A percentile compares a stretch with the other conserved stretches of the same genome.
Conservation (phyloP, 2,329 filamentous ascomycete genomes). For the Stagonosporopsis tanaceti region DNA sequence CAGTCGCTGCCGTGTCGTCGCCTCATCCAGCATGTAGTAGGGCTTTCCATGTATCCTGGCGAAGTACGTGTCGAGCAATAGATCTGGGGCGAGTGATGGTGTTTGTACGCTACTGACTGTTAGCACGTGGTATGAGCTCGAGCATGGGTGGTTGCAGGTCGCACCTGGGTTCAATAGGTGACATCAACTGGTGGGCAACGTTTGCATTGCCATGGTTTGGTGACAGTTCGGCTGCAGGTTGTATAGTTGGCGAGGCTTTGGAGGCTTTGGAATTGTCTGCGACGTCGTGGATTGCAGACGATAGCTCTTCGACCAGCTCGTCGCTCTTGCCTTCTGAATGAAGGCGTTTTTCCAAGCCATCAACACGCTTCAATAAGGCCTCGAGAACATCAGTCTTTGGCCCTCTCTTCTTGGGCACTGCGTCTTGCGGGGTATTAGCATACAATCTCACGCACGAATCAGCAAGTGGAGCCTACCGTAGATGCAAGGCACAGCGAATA, state of each 20-base stretch:
- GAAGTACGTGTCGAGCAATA: constrained; percentile 81
- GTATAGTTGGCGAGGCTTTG: constrained; percentile 31
- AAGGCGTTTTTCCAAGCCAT: constrained; percentile 81
- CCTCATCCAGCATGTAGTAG: constrained; percentile 82
- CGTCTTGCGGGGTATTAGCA: constrained; percentile 64
- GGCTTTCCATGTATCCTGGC: constrained; percentile 80
- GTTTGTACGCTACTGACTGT: constrained; percentile 47
- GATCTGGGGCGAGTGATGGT: constrained; percentile 63
- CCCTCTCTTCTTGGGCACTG: constrained; percentile 86
- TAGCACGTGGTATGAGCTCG: constrained; percentile 14
- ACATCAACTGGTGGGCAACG: constrained; percentile 46
- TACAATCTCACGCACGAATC: constrained; percentile 11
- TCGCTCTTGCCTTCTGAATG: constrained; percentile 64
- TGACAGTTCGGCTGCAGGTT: constrained; percentile 37
- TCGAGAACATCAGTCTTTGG: constrained; percentile 91
- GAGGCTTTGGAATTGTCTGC: constrained; percentile 30
- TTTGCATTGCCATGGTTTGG: constrained; percentile 33
- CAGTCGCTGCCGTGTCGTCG: constrained; percentile 74
- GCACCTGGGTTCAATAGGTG: constrained; percentile 50
- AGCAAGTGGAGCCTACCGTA: constrained; percentile 68
- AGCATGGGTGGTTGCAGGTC: constrained; percentile 18
- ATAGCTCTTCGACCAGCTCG: constrained; percentile 39
- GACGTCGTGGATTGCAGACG: constrained; percentile 33
- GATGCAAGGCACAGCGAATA: constrained; percentile 86
- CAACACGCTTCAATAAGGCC: constrained; percentile 82